A percentile compares a stretch with the other conserved stretches of the same genome.
phyloP scores from a whole-genome alignment of 805 yeast genomes.

The Suhomyces sp. region DNA sequence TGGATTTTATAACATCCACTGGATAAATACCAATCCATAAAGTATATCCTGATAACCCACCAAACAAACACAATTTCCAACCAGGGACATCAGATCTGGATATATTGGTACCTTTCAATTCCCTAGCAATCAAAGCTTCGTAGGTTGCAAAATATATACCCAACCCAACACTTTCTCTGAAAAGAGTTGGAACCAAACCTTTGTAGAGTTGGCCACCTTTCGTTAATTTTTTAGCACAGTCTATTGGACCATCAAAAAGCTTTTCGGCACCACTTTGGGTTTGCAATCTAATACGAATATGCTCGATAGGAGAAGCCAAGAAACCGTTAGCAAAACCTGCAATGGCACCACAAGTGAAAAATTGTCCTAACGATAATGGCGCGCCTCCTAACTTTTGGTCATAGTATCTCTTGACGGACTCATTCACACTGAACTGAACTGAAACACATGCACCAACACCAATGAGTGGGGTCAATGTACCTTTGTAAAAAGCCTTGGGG shows the following conservation, averaged over 20 bases:
- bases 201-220: slow-evolving; percentile 61
- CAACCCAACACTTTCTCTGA: slow-evolving; percentile 96
- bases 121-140: slow-evolving; percentile 78
- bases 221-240: slow-evolving; percentile 59
- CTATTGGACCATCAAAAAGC: slow-evolving; percentile 68
- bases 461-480: slow-evolving; percentile 44
- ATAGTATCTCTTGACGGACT: slow-evolving; percentile 84
- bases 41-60: slow-evolving; percentile 88
- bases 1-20: slow-evolving; percentile 86
- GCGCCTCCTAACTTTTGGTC: slow-evolving; percentile 42
- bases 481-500: slow-evolving; percentile 41
- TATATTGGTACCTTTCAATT: slow-evolving; percentile 43
- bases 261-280: slow-evolving; percentile 65
- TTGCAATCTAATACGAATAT: slow-evolving; percentile 88
- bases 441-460: slow-evolving; percentile 95
- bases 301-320: slow-evolving; percentile 92
- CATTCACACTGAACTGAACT: slow-evolving; percentile 93
- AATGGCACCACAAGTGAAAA: slow-evolving; percentile 79
- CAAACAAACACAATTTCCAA: slow-evolving; percentile 80
- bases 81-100: slow-evolving; percentile 77
- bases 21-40: slow-evolving; percentile 89
- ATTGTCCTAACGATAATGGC: slow-evolving; percentile 58
- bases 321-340: slow-evolving; percentile 91
- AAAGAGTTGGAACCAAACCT: slow-evolving; percentile 83
- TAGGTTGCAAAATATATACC: slow-evolving; percentile 89